phyloP scores from a whole-genome alignment of 164 flowering plant genomes.

The Liriodendron chinense region DNA sequence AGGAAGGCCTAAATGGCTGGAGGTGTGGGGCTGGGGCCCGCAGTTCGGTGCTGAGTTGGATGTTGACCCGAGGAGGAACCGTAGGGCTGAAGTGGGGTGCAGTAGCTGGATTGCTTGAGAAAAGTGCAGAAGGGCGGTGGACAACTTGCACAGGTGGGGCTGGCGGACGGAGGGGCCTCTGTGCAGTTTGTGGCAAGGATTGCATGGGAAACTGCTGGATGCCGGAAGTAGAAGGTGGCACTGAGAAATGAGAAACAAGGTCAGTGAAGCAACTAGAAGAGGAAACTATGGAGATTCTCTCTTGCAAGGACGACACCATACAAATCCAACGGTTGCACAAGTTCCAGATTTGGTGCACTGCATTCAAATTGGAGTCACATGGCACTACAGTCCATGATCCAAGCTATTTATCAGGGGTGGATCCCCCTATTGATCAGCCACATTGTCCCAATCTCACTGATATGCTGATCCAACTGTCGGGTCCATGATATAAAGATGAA shows the following conservation, averaged over 20 bases:
- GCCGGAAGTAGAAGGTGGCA: neutral
- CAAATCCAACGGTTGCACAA: neutral
- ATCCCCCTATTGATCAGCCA: too few relatives aligned
- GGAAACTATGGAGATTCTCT: neutral
- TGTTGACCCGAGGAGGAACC: conserved; percentile 25
- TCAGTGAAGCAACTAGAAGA: neutral
- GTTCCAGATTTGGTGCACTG: too few relatives aligned
- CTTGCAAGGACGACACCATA: neutral
- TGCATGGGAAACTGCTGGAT: neutral
- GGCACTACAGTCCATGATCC: too few relatives aligned
- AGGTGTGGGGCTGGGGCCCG: conserved; percentile 62
- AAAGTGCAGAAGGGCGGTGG: conserved; percentile 27
- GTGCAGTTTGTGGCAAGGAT: neutral
- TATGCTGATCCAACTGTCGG: too few relatives aligned
- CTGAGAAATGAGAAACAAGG: neutral
- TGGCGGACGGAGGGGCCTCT: conserved; percentile 1
- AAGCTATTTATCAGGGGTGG: too few relatives aligned
- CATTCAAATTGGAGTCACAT: too few relatives aligned
- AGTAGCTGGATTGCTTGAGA: conserved; percentile 17
- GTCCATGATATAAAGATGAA: too few relatives aligned
- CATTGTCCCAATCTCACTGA: too few relatives aligned
- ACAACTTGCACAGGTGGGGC: conserved; percentile 25
- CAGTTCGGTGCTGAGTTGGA: conserved; percentile 31
- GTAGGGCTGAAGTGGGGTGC: conserved; percentile 9
- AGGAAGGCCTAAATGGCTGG: conserved; percentile 35